These are phyloP conservation scores for Bauhinia variegata DNA, from an alignment of 306 rosid genomes.

Conservation along the genomic window DNA sequence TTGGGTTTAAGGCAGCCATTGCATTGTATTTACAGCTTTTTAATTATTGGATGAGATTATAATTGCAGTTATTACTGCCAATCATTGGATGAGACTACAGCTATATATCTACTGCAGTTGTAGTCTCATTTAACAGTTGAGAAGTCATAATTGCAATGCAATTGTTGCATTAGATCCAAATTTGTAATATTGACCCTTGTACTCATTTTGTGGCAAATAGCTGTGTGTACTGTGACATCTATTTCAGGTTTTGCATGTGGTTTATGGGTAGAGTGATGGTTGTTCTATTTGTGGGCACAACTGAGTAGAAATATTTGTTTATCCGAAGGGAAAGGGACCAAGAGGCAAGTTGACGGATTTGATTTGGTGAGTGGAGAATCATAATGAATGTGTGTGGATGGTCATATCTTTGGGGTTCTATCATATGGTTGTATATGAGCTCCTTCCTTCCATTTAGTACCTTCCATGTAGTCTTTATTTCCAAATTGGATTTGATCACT, in stretches of 20 bases:
- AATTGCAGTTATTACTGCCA: too few species aligned
- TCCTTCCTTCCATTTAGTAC: slow-evolving; percentile 30
- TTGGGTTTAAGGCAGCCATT: too few species aligned
- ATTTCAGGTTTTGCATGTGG: slow-evolving; percentile 32
- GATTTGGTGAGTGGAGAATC: slow-evolving; percentile 42
- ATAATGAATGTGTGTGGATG: slow-evolving; percentile 34
- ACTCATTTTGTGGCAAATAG: slow-evolving; percentile 29
- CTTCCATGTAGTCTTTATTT: background rate
- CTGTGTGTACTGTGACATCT: slow-evolving; percentile 11
- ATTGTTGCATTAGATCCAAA: too few species aligned
- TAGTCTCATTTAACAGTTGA: too few species aligned
- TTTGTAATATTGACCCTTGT: background rate
- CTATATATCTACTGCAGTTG: too few species aligned
- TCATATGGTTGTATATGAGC: slow-evolving; percentile 38
- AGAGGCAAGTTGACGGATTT: slow-evolving; percentile 32
- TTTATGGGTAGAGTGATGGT: slow-evolving; percentile 17
- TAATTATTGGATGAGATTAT: too few species aligned
- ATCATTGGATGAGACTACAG: too few species aligned
- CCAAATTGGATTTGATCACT: slow-evolving; percentile 9
- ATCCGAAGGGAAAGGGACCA: slow-evolving; percentile 32
- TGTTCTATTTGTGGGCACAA: slow-evolving; percentile 30
- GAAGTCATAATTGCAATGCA: too few species aligned
- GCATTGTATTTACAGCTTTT: too few species aligned
- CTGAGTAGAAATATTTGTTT: slow-evolving; percentile 19
- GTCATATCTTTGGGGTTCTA: slow-evolving; percentile 19